phyloP scores from a whole-genome alignment of 768 basidiomycete genomes.

The Coprinopsis strossmayeri region DNA sequence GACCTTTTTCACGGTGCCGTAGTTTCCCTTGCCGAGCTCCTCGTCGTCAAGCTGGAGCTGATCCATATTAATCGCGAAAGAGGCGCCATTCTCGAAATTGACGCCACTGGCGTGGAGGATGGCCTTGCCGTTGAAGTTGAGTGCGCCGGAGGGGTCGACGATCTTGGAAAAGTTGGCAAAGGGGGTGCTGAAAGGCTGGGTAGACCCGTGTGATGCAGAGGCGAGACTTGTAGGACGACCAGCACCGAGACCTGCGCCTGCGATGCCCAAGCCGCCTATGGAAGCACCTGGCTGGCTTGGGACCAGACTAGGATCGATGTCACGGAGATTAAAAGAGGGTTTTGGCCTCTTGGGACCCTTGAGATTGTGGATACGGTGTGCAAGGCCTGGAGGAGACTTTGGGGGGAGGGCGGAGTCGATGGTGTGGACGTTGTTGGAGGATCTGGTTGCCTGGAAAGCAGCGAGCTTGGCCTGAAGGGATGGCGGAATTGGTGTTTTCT shows the following conservation, averaged over 20 bases:
- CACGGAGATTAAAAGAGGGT: constrained; percentile 56
- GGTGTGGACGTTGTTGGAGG: constrained; percentile 10
- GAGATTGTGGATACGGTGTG: not conserved
- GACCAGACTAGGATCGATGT: constrained; percentile 40
- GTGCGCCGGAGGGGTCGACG: constrained; percentile 84
- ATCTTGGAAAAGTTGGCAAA: constrained; percentile 73
- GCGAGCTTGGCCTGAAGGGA: constrained; percentile 92
- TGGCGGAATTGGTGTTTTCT: constrained; percentile 75
- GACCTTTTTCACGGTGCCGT: constrained; percentile 96
- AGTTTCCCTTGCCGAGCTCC: constrained; percentile 94
- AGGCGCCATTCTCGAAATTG: constrained; percentile 83
- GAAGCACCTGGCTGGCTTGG: too few species aligned
- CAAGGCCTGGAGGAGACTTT: constrained; percentile 5
- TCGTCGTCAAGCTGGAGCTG: constrained; percentile 79
- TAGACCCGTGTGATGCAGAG: too few species aligned
- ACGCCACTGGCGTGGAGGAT: constrained; percentile 83
- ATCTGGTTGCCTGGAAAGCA: constrained; percentile 27
- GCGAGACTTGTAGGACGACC: constrained; percentile 42
- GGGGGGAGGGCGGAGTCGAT: constrained; percentile 15
- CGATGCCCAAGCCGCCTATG: constrained; percentile 11
- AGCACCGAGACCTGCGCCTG: constrained; percentile 64
- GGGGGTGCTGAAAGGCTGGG: too few species aligned
- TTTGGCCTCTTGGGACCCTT: constrained; percentile 32
- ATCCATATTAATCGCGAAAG: constrained; percentile 91
- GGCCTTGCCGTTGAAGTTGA: constrained; percentile 92